phyloP scores from a whole-genome alignment of 768 basidiomycete genomes.

The Phlebiopsis flavidoalba region DNA sequence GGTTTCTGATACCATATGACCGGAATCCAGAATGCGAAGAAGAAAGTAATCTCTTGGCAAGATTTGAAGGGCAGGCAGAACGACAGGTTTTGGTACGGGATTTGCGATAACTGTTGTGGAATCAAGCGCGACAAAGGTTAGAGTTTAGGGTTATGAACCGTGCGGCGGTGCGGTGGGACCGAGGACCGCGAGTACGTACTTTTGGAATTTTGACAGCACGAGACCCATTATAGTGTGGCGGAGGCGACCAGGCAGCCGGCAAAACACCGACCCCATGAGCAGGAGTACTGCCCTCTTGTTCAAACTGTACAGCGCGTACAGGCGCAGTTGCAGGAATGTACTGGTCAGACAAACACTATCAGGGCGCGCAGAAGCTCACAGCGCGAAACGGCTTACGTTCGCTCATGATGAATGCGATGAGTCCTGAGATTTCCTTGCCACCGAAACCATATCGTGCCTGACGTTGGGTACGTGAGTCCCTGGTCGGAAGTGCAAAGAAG shows the following conservation, averaged over 20 bases:
- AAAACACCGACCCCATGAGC: constrained; percentile 39
- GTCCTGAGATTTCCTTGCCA: constrained; percentile 63
- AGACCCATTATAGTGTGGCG: constrained; percentile 43
- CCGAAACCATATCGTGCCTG: constrained; percentile 33
- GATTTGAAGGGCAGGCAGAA: constrained; percentile 40
- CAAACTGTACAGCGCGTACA: constrained; percentile 57
- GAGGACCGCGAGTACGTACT: constrained; percentile 27
- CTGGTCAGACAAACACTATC: constrained; percentile 24
- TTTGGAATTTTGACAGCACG: constrained; percentile 33
- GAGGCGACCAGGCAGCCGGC: constrained; percentile 34
- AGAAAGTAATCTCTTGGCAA: constrained; percentile 30
- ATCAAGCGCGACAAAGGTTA: background rate
- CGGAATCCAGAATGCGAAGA: constrained; percentile 60
- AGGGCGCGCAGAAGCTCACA: background rate
- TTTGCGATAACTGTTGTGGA: constrained; percentile 4
- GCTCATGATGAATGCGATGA: constrained; percentile 47
- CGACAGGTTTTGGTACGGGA: constrained; percentile 9
- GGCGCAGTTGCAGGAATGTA: constrained; percentile 55
- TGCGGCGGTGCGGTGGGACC: background rate
- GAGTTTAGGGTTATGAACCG: constrained; percentile 1
- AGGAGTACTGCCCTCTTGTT: constrained; percentile 46
- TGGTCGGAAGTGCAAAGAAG: background rate
- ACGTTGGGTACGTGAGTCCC: background rate
- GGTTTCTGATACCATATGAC: constrained; percentile 47
- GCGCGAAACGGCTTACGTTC: constrained; percentile 36